Base-by-base conservation (phyloP, 768 basidiomycete genomes). In the Boletellus sp. region DNA sequence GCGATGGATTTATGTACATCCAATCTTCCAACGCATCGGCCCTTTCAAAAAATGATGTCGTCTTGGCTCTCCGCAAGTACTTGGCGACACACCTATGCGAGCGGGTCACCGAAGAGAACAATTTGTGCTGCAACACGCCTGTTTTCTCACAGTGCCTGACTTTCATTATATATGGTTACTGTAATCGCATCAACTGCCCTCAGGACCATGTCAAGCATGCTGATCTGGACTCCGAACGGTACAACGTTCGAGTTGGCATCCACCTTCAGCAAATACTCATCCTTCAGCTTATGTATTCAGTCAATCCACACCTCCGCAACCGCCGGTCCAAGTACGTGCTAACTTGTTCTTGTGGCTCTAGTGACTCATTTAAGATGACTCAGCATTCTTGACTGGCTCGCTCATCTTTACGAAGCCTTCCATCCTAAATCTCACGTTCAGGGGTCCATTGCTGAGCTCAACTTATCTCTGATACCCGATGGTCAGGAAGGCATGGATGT, bases 221-320 rank as follows among this genome's bases (percentile, higher is more conserved):
- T 2, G 55, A 66, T n/a, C 50, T 67, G 43, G 62, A 58, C 31
- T 28, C 60, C 3, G 54, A 55, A n/a, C 69, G 65, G 56, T 81
- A 74, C 42, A 75, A 77, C 35, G 20, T 58, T 17, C 72, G 73
- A 11, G 60, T 81, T 6, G 63, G 72, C 4, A 59, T 78, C 22
- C 73, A 78, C 54, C 50, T 84, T 2, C 73, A 74, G 38, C 78
- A 81, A 42, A 74, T 83, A 3, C 55, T 70, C 39, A 77, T 83
- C 13, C 68, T 76, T 36, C 70, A 78, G 23, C 56, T 53, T 6
- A 56, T 60, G 54, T 64, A 57, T 17, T 64, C 63, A 1, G 57
- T 55, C 7, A 24, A 46, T 11, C 57, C 53, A 3, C 10, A 26
- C 1, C 47, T 38, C 12, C 12, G 8, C 2, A 46, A 35, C 5